Base-by-base conservation (phyloP, 805 yeast species). In the Wickerhamiella musiphila region DNA sequence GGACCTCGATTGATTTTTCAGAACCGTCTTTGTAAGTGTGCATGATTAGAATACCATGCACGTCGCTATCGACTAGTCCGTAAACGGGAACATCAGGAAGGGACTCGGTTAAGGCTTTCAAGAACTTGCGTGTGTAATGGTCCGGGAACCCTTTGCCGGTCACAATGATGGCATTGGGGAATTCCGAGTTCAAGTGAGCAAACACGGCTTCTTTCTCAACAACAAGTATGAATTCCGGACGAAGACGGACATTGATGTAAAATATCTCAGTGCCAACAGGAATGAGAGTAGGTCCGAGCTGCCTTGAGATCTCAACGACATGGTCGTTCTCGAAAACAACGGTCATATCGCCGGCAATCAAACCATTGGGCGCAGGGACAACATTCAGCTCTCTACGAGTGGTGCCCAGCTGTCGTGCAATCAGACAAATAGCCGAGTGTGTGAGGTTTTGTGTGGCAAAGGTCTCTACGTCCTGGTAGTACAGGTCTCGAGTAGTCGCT, bases 71-170 rank as follows among this genome's bases (percentile, higher is more conserved):
- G 18, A 72, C 70, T 21, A 67, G 55, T 1, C 65, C 70, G 14
- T 48, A 45, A 1, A 69, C 45, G 1, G 66, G 67, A 1, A 58
- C 44, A 1, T 41, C 30, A 0, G 60, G 56, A n/a, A 50, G 37
- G 13, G 44, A 36, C 3, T 38, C 31, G 9, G 49, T 33, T 9
- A 66, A 31, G 2, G 40, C 38, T 4, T 38, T 28, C 6, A 70
- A 39, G 35, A 73, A 61, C 16, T 45, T 39, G 29, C 61, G 55
- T 0, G 81, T 72, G 5, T 65, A 49, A 9, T 56, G 43, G 46
- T 75, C 83, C 1, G 83, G 81, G 42, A 59, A 73, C 4, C 83
- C 83, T 45, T 67, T 69, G 0, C 78, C 81, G 0, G 79, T 72
- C 4, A 73, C 41, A 0, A 68, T 22, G 8, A 65, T 37, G 9